Evolutionary conservation across 768 basidiomycete genomes (phyloP), one percentile per base, ranked within the genome.

Genomic region (Russula brevipes): DNA sequence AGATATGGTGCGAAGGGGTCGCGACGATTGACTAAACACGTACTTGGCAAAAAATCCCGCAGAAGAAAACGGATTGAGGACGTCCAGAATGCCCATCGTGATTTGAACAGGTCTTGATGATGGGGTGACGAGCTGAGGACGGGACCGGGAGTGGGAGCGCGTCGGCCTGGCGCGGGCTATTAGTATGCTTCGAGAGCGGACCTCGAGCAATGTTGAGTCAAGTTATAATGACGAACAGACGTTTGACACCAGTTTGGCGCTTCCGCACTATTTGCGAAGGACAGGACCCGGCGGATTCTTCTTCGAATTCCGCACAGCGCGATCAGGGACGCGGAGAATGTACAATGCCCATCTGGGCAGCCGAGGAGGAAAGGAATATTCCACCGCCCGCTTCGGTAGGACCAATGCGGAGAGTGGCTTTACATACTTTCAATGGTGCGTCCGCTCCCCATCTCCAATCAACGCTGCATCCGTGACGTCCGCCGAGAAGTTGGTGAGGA

Each of bases 41-140:
- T 6, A 64, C 58, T 59, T 59, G 10, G 38, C 24, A 11, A 64
- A 36, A 45, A 45, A 45, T 36, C 54, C 55, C 5, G 24, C 19
- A 30, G 45, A 30, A 45, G 45, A 39, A 31, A 30, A 44, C 4
- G 57, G 58, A 55, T 45, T 19, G 19, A 64, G 19, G n/a, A n/a
- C 19, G n/a, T 59, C 42, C 33, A 59, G 39, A 49, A 64, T 35
- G 16, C 57, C 63, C 63, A 64, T 64, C 46, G 24, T 54, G 10
- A 12, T 38, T 24, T 9, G 38, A 42, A 17, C 44, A 11, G 33
- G 24, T 14, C 31, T 7, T 12, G 36, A 45, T 31, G 17, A 63
- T 36, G 12, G 17, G 17, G 39, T 5, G 4, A 39, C 12, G 38
- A 19, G 35, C 4, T 46, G 41, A 59, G 31, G 30, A 50, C 16